phyloP scores from a whole-genome alignment of 257 asterid species.

The Ocimum tenuiflorum region DNA sequence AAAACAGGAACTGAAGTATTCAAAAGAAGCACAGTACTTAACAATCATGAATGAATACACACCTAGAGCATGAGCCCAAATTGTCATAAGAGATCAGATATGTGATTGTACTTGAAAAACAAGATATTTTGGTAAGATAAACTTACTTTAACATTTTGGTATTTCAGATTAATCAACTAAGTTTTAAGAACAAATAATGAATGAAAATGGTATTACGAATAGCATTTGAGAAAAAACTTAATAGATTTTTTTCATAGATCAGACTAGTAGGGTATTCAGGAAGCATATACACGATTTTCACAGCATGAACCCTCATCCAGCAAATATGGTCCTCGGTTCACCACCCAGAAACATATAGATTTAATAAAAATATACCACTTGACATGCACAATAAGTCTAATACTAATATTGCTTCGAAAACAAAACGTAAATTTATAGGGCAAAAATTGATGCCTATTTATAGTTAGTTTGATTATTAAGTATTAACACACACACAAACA shows the following conservation, averaged over 20 bases:
- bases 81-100: background rate
- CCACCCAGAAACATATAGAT: background rate
- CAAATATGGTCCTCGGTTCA: background rate
- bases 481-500: too few species aligned
- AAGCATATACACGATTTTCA: background rate
- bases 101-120: background rate
- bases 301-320: background rate
- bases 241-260: background rate
- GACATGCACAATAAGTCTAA: background rate
- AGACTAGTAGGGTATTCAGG: background rate
- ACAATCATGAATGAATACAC: background rate
- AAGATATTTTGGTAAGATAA: background rate
- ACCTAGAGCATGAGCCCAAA: slow-evolving; percentile 1
- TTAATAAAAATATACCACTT: background rate
- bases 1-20: background rate
- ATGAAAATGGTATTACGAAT: background rate
- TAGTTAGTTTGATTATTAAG: background rate
- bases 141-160: background rate
- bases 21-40: background rate
- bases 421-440: background rate
- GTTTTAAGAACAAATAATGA: background rate
- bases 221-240: background rate
- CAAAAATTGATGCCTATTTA: too few species aligned
- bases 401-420: background rate
- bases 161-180: background rate